Base-by-base conservation (phyloP, 305 asterid genomes). In the Caryopteris hybrid region DNA sequence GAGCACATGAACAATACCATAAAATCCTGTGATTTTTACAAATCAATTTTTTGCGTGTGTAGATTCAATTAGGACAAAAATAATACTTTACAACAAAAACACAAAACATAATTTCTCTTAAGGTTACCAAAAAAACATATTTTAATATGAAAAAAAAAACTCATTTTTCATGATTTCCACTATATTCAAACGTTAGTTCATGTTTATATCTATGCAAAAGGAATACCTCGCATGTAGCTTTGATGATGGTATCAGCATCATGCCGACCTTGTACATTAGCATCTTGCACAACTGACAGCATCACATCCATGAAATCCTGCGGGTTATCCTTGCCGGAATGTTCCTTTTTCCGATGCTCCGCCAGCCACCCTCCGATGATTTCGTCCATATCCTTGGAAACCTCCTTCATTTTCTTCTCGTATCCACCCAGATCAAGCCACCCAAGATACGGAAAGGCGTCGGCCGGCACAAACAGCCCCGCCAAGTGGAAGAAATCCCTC, bases 151-250 rank as follows among this genome's bases (percentile, higher is more conserved):
- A n/a, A n/a, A n/a, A n/a, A n/a, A n/a, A n/a, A n/a, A n/a, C n/a
- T n/a, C n/a, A n/a, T n/a, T n/a, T n/a, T n/a, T n/a, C n/a, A n/a
- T n/a, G n/a, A n/a, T n/a, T n/a, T n/a, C n/a, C n/a, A n/a, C n/a
- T n/a, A n/a, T n/a, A n/a, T n/a, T n/a, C n/a, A n/a, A n/a, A n/a
- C n/a, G n/a, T n/a, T n/a, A n/a, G n/a, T n/a, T n/a, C n/a, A n/a
- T n/a, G n/a, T n/a, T n/a, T n/a, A n/a, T n/a, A n/a, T n/a, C n/a
- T n/a, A n/a, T n/a, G n/a, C n/a, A n/a, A n/a, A 2, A 64, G 27
- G 8, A 27, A 36, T 78, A 85, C 91, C 56, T 64, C 57, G 13
- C 79, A 18, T 1, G 91, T 85, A 14, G 91, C 79, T 75, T 83
- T 83, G 76, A 85, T 77, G 71, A 82, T 47, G 25, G 68, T 76